Evolutionary conservation across 192 early-diverging fungal genomes (phyloP).

Genomic region (Backusella sp.): DNA sequence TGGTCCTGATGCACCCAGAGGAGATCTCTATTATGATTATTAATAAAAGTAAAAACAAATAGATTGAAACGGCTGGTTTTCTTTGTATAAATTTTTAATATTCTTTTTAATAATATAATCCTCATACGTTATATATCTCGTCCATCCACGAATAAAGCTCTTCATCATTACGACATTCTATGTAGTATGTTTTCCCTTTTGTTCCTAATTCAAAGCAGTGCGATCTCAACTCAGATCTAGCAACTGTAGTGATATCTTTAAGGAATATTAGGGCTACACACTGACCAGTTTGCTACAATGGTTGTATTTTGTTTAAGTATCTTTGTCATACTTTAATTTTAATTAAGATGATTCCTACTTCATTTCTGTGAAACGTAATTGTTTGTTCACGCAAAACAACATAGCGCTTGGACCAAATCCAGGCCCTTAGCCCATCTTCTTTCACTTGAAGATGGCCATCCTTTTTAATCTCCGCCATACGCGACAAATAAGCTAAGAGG

Average conservation of each 20-base stretch:
- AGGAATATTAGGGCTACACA: conserved; percentile 86
- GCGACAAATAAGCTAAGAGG: not conserved
- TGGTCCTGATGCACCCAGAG: conserved; percentile 75
- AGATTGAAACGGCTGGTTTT: not conserved
- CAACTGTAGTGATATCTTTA: conserved; percentile 87
- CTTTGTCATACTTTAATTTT: conserved; percentile 5
- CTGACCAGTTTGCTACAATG: conserved; percentile 76
- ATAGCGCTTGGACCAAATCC: conserved; percentile 96
- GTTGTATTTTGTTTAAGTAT: not conserved
- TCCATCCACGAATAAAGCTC: conserved; percentile 99
- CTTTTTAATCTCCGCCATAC: conserved; percentile 58
- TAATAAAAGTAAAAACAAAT: not conserved
- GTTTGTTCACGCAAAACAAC: conserved; percentile 85
- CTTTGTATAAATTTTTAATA: not conserved
- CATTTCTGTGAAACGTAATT: conserved; percentile 90
- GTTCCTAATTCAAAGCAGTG: conserved; percentile 95
- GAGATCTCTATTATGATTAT: conserved; percentile 49
- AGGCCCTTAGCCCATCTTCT: conserved; percentile 88
- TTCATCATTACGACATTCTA: conserved; percentile 94
- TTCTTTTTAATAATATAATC: conserved; percentile 10
- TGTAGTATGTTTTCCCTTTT: conserved; percentile 85
- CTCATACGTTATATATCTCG: conserved; percentile 84
- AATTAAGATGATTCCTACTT: conserved; percentile 55
- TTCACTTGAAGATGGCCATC: conserved; percentile 84
- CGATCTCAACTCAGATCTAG: conserved; percentile 81